Percentiles rank a stretch among this genome's conserved stretches.
Conservation (phyloP, 768 basidiomycete species). For the Epithele typhae region DNA sequence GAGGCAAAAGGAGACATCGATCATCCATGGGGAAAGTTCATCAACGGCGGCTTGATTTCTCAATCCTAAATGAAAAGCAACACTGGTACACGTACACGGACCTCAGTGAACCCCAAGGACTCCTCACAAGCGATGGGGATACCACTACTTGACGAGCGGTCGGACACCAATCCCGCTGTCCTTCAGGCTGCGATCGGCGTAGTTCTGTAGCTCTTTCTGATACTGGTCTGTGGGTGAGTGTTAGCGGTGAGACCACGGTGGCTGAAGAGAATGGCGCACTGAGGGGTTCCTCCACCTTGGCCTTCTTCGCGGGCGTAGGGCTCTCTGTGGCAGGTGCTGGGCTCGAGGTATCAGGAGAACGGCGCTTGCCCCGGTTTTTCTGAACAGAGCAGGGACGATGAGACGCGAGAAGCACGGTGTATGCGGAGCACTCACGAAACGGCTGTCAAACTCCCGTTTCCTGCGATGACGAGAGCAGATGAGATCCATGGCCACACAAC, state of each 20-base stretch:
- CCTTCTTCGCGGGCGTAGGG: constrained; percentile 38
- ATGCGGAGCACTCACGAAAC: constrained; percentile 45
- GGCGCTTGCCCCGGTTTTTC: constrained; percentile 60
- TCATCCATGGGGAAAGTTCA: too few species aligned
- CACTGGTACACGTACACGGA: too few species aligned
- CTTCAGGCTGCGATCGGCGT: constrained; percentile 36
- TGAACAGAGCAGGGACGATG: constrained; percentile 18
- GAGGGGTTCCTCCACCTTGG: constrained; percentile 28
- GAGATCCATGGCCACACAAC: neutral
- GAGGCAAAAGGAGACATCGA: too few species aligned
- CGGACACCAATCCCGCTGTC: constrained; percentile 39
- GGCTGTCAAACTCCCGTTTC: constrained; percentile 55
- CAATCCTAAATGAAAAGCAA: too few species aligned
- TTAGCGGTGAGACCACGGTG: neutral
- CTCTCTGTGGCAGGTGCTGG: constrained; percentile 32
- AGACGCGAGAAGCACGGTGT: too few species aligned
- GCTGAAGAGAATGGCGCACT: constrained; percentile 26
- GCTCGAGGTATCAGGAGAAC: constrained; percentile 35
- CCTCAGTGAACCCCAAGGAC: neutral
- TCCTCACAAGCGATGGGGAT: neutral
- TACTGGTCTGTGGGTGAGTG: constrained; percentile 30
- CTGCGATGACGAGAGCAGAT: constrained; percentile 26
- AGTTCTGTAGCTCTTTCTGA: constrained; percentile 37
- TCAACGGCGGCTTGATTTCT: too few species aligned
- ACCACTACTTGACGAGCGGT: constrained; percentile 42